phyloP scores from a whole-genome alignment of 2,329 filamentous ascomycete genomes.

The Aspergillus eucalypticola region DNA sequence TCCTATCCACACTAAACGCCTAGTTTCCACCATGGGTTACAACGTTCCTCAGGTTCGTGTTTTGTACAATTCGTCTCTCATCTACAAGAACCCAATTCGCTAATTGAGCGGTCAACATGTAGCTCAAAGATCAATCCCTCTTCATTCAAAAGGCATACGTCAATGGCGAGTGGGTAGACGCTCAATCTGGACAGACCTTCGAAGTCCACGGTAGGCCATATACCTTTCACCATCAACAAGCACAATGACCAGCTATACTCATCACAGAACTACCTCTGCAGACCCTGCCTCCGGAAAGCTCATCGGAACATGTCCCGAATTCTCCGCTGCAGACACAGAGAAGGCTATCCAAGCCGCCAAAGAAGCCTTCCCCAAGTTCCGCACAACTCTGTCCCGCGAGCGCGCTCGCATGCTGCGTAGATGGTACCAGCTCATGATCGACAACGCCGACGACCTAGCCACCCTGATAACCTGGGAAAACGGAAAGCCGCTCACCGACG shows the following conservation, averaged over 20 bases:
- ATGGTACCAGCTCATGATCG: slow-evolving; percentile 68
- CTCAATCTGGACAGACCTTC: slow-evolving; percentile 87
- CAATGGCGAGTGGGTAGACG: slow-evolving; percentile 88
- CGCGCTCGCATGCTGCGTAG: slow-evolving; percentile 62
- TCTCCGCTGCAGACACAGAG: slow-evolving; percentile 74
- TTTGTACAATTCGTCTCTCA: background rate
- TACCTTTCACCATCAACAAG: too few relatives aligned
- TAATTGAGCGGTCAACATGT: slow-evolving; percentile 6
- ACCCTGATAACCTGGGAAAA: slow-evolving; percentile 70
- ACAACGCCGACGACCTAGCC: slow-evolving; percentile 66
- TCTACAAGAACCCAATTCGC: background rate
- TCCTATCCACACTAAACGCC: slow-evolving; percentile 34
- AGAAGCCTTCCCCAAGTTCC: slow-evolving; percentile 65
- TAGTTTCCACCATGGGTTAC: slow-evolving; percentile 44
- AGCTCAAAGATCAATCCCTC: slow-evolving; percentile 78
- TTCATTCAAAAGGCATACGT: slow-evolving; percentile 84
- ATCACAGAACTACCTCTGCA: slow-evolving; percentile 29
- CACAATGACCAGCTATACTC: background rate
- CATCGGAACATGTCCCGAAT: slow-evolving; percentile 81
- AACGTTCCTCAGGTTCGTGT: slow-evolving; percentile 41
- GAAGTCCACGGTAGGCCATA: slow-evolving; percentile 66
- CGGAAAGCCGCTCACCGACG: slow-evolving; percentile 64
- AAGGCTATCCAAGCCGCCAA: slow-evolving; percentile 81
- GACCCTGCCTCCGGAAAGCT: slow-evolving; percentile 81
- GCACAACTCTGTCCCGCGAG: slow-evolving; percentile 62